Evolutionary conservation across 2,329 filamentous ascomycete genomes (phyloP), one percentile per base, ranked within the genome.

Genomic region (Fusarium coicis): DNA sequence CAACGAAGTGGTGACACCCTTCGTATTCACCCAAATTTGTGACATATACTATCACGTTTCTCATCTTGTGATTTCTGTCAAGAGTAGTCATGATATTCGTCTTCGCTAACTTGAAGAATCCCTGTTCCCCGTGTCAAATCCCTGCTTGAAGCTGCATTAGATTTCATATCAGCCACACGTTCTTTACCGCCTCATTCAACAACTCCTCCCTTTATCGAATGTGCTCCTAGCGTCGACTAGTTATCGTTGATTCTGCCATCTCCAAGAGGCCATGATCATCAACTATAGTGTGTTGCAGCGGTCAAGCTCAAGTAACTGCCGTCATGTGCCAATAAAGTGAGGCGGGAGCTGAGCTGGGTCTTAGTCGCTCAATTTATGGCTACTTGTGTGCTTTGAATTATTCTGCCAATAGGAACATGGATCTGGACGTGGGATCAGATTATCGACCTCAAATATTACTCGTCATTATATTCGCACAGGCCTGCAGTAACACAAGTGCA

Each of bases 241-340:
- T 26, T 50, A 21, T 37, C 26, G 21, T 28, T 15, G 15, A 30
- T 19, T 61, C 21, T 12, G 8, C 16, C 32, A 28, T 28, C 28
- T 52, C n/a, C 37, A 36, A 32, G 37, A 37, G 18, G 39, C 19
- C 19, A 44, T 42, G 23, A 34, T 52, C 30, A 67, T 28, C 65
- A 44, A 10, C 15, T 47, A 36, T 14, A 34, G 43, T 34, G n/a
- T 28, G 46, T 42, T 63, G 23, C 30, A 32, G 34, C 44, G 19
- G 21, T 18, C 11, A 46, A 21, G 7, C 12, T 28, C 39, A 16
- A 53, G 23, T 43, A 10, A 36, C 28, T 40, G 10, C 26, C 34
- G 46, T 68, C 66, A 43, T 69, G 26, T 39, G 32, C n/a, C 30
- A 12, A n/a, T 28, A 58, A 69, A 69, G 46, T 59, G 59, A 69